Base-by-base conservation (phyloP, 352 stramenopile genomes). In the Phytophthora rubi region DNA sequence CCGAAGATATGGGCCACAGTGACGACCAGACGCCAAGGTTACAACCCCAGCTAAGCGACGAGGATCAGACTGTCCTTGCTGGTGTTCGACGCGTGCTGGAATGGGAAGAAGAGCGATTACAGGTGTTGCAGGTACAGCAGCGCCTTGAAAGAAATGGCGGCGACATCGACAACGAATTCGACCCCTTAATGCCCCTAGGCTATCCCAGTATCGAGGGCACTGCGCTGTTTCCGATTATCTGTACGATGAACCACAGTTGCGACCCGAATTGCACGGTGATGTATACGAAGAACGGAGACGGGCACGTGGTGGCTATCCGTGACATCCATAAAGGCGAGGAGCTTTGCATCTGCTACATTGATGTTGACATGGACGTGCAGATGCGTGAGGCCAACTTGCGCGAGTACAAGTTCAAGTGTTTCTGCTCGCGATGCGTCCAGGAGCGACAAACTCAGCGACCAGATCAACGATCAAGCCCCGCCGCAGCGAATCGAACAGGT, bases 211-310 rank as follows among this genome's bases (percentile, higher is more conserved):
- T 99, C 18, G 97, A 99, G 68, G 97, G 97, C 48, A 99, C 96
- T 1, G 93, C 95, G 33, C 83, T 99, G 59, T 99, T 97, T 74
- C 82, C 89, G 18, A 87, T 91, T 35, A 91, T 97, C 35, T 98
- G 95, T 72, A 98, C 95, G 67, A 98, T 98, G 94, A 99, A 99
- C 80, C 97, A 99, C 82, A 98, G 90, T 55, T 99, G 96, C 76
- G 82, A 93, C 48, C 93, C 93, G 0, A 98, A 98, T 76, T 94
- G 96, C 49, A 88, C 92, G 3, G 83, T 98, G 26, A 63, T 97
- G 42, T 98, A 98, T 78, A 91, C 86, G 18, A 87, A 88, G 59
- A 82, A 91, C 64, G 85, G 86, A 55, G 60, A 81, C 35, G 85
- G 79, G 0, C 86, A 92, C 23, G 85, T 93, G 4, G 86, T 92